Conservation (phyloP, 164 flowering plant species). For the Liriodendron chinense region DNA sequence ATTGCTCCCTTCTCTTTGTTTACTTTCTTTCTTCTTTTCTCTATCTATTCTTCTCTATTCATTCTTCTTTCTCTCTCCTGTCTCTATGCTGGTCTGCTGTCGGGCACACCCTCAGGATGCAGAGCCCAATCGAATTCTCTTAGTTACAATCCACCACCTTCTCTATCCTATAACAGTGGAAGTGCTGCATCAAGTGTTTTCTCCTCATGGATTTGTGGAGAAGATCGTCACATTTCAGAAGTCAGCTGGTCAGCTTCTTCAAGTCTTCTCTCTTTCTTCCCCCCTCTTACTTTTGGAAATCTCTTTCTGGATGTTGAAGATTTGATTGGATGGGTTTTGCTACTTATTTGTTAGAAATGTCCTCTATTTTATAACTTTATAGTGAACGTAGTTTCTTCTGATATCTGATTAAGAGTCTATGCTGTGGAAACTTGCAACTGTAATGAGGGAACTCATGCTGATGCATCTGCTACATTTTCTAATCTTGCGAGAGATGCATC, state of each 20-base stretch:
- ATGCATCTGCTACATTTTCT: neutral
- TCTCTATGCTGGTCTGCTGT: slow-evolving; percentile 60
- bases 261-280: slow-evolving; percentile 46
- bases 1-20: neutral
- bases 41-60: slow-evolving; percentile 42
- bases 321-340: neutral
- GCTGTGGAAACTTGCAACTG: slow-evolving; percentile 8
- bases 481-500: neutral
- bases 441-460: neutral
- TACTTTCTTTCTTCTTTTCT: slow-evolving; percentile 11
- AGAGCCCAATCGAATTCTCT: slow-evolving; percentile 96
- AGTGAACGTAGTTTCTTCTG: neutral
- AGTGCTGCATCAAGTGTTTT: slow-evolving; percentile 99
- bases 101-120: slow-evolving; percentile 57
- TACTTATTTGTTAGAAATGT: slow-evolving; percentile 5
- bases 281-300: slow-evolving; percentile 1
- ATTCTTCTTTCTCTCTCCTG: slow-evolving; percentile 59
- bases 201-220: slow-evolving; percentile 99
- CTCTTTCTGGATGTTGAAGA: slow-evolving; percentile 13
- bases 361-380: neutral
- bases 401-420: neutral
- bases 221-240: slow-evolving; percentile 99
- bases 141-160: slow-evolving; percentile 96
- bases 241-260: slow-evolving; percentile 97
- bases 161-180: slow-evolving; percentile 98